phyloP scores from a whole-genome alignment of 2,329 filamentous ascomycete species.

The Dactylellina parvicollis region DNA sequence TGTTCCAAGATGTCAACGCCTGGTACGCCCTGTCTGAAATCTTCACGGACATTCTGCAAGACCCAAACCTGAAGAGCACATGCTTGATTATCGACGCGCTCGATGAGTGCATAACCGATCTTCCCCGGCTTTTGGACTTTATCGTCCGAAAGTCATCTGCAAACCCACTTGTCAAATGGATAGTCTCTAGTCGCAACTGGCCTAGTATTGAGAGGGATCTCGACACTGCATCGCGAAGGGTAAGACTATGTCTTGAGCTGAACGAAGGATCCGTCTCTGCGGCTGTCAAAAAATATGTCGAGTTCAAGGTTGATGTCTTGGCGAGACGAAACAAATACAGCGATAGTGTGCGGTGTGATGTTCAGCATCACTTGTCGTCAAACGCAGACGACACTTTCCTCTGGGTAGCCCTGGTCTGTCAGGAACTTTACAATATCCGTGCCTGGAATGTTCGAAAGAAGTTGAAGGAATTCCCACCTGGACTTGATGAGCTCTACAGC shows the following conservation, averaged over 20 bases:
- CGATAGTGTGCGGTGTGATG: slow-evolving; percentile 32
- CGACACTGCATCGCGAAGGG: slow-evolving; percentile 51
- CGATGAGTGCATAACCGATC: slow-evolving; percentile 62
- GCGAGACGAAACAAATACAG: slow-evolving; percentile 57
- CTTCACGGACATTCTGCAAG: slow-evolving; percentile 62
- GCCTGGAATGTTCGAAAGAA: slow-evolving; percentile 46
- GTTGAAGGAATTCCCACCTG: slow-evolving; percentile 59
- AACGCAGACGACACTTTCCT: slow-evolving; percentile 63
- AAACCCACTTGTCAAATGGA: slow-evolving; percentile 61
- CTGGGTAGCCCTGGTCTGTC: slow-evolving; percentile 63
- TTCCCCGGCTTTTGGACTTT: slow-evolving; percentile 60
- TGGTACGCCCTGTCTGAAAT: slow-evolving; percentile 61
- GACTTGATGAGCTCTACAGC: slow-evolving; percentile 61
- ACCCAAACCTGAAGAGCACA: slow-evolving; percentile 57
- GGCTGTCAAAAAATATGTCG: slow-evolving; percentile 62
- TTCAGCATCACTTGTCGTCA: slow-evolving; percentile 21
- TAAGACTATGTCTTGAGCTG: slow-evolving; percentile 60
- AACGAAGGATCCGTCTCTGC: slow-evolving; percentile 60
- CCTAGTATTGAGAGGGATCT: slow-evolving; percentile 61
- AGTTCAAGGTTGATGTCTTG: slow-evolving; percentile 60
- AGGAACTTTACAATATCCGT: slow-evolving; percentile 58
- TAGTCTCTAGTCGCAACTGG: slow-evolving; percentile 64
- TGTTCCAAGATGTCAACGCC: slow-evolving; percentile 62
- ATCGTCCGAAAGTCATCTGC: slow-evolving; percentile 57
- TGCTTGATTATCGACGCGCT: slow-evolving; percentile 65